Evolutionary conservation across 805 yeast genomes (phyloP).

Genomic region (Novakomyces olei): DNA sequence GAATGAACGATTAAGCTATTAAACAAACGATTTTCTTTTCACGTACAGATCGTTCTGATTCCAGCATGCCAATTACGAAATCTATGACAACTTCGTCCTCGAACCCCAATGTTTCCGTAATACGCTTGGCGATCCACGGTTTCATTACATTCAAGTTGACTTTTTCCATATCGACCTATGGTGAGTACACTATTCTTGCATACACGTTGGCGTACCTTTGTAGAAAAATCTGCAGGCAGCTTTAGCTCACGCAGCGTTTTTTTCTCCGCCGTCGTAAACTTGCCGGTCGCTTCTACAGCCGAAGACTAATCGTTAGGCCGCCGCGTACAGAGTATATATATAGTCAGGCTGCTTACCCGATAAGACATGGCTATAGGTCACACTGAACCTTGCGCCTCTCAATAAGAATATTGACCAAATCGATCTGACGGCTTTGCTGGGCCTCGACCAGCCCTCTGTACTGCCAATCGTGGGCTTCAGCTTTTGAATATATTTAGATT

Average conservation of each 20-base stretch:
- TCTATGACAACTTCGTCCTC: slow-evolving; percentile 4
- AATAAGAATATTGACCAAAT: too few relatives aligned
- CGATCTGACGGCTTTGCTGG: too few relatives aligned
- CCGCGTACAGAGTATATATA: too few relatives aligned
- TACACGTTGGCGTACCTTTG: not conserved
- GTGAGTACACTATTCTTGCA: not conserved
- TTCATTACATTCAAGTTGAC: slow-evolving; percentile 3
- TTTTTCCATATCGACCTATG: slow-evolving; percentile 3
- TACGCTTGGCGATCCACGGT: slow-evolving; percentile 4
- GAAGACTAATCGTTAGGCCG: too few relatives aligned
- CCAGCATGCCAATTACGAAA: slow-evolving; percentile 3
- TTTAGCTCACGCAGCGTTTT: slow-evolving; percentile 1
- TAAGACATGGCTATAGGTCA: too few relatives aligned
- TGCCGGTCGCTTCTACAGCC: too few relatives aligned
- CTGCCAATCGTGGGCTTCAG: too few relatives aligned
- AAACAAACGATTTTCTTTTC: not conserved
- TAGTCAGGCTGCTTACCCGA: too few relatives aligned
- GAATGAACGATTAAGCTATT: not conserved
- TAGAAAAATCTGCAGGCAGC: not conserved
- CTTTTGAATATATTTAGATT: too few relatives aligned
- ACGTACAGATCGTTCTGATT: not conserved
- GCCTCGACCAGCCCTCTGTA: too few relatives aligned
- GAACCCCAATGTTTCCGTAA: slow-evolving; percentile 2
- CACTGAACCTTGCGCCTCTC: too few relatives aligned
- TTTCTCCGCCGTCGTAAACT: slow-evolving; percentile 2